Conservation (phyloP, 257 asterid genomes). For the Haberlea rhodopensis region DNA sequence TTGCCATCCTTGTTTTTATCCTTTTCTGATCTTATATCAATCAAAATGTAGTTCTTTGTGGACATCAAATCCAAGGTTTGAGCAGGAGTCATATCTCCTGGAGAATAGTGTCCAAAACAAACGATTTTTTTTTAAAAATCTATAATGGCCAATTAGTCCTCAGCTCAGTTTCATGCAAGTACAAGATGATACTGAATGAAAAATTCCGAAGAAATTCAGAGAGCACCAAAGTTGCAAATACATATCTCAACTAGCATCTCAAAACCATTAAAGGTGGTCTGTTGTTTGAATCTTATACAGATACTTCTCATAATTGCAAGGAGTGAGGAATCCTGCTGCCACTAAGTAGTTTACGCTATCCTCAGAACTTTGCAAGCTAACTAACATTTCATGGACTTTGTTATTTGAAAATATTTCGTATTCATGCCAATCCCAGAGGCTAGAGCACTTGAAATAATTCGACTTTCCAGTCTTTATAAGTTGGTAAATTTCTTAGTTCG, state of each 20-base stretch:
- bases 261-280: neutral
- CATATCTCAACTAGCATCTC: neutral
- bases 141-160: neutral
- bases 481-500: neutral
- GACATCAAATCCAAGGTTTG: constrained; percentile 81
- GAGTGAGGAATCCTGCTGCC: too few species aligned
- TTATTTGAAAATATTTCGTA: neutral
- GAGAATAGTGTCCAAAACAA: constrained; percentile 24
- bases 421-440: neutral
- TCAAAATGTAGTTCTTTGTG: constrained; percentile 70
- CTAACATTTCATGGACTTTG: neutral
- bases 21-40: constrained; percentile 91
- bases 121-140: constrained; percentile 16
- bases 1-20: constrained; percentile 83
- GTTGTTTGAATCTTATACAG: neutral
- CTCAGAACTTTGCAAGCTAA: neutral
- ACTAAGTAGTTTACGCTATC: too few species aligned
- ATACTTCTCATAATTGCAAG: neutral
- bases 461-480: neutral
- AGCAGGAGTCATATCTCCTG: constrained; percentile 85
- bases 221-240: neutral
- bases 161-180: neutral
- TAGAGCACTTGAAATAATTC: neutral
- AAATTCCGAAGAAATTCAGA: neutral
- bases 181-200: neutral